A percentile compares a stretch with the other conserved stretches of the same genome.
phyloP scores from a whole-genome alignment of 2,329 filamentous ascomycete species.

The Cladophialophora chaetospira region DNA sequence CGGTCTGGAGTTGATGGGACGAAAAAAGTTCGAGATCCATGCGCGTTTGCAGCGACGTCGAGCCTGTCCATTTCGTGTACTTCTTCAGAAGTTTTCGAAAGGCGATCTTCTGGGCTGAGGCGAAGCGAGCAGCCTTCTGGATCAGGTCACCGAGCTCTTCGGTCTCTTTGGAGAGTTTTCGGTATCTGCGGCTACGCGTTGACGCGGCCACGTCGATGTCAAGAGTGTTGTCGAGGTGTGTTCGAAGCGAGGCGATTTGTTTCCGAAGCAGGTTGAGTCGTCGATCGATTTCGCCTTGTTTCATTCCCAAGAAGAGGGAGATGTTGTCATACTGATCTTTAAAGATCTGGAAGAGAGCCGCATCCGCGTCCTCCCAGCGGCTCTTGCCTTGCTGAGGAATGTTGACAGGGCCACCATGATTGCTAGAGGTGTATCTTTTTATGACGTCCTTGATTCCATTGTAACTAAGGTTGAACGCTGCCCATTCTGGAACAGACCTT shows the following conservation, averaged over 20 bases:
- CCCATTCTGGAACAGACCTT: conserved; percentile 81
- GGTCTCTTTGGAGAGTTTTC: conserved; percentile 54
- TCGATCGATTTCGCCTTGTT: conserved; percentile 73
- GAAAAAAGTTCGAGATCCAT: conserved; percentile 67
- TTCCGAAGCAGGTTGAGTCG: conserved; percentile 55
- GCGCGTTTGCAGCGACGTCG: conserved; percentile 62
- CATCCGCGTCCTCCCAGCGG: conserved; percentile 65
- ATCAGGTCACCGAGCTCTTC: conserved; percentile 68
- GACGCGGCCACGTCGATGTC: conserved; percentile 19
- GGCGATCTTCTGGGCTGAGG: conserved; percentile 71
- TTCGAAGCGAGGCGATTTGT: conserved; percentile 38
- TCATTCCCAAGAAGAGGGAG: conserved; percentile 76
- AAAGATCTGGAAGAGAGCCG: conserved; percentile 71
- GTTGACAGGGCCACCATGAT: conserved; percentile 66
- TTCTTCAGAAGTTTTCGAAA: conserved; percentile 86
- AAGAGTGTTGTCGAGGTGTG: conserved; percentile 20
- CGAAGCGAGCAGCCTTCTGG: conserved; percentile 69
- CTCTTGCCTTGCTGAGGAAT: conserved; percentile 71
- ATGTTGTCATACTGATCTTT: conserved; percentile 74
- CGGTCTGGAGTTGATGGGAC: conserved; percentile 28
- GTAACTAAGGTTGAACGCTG: conserved; percentile 83
- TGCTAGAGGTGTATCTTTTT: conserved; percentile 73
- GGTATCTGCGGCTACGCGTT: conserved; percentile 42
- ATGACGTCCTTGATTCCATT: conserved; percentile 83
- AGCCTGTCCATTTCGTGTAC: conserved; percentile 85